A percentile compares a stretch with the other conserved stretches of the same genome.
Evolutionary conservation across 2,329 filamentous ascomycete genomes (phyloP).

Genomic region (Penicillium sp.): DNA sequence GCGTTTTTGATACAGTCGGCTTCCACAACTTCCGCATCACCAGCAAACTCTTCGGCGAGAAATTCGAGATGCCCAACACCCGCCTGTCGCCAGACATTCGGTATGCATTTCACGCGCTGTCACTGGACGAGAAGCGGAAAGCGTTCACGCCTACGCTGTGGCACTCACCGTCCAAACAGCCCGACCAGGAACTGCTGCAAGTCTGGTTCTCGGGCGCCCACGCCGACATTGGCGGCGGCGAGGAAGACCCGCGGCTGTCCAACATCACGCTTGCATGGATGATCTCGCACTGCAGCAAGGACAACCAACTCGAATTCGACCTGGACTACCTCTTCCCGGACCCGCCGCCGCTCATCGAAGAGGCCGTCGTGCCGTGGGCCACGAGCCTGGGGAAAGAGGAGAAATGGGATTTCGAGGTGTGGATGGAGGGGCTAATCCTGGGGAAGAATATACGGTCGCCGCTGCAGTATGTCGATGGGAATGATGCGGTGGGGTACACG

Average conservation of each 20-base stretch:
- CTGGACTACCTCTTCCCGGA: conserved; percentile 20
- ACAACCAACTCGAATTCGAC: conserved; percentile 21
- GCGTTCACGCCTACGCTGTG: conserved; percentile 41
- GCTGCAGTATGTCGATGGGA: conserved; percentile 15
- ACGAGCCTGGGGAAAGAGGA: conserved; percentile 15
- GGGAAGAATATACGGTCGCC: conserved; percentile 16
- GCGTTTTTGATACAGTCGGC: conserved; percentile 45
- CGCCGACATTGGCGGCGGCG: conserved; percentile 44
- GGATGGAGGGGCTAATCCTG: conserved; percentile 12
- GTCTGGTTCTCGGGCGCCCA: conserved; percentile 49
- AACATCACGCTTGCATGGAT: conserved; percentile 55
- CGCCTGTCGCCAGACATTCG: conserved; percentile 36
- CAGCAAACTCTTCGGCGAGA: conserved; percentile 16
- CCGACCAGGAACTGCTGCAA: conserved; percentile 41
- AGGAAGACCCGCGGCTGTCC: conserved; percentile 40
- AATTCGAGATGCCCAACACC: conserved; percentile 35
- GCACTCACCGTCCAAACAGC: conserved; percentile 40
- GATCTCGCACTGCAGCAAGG: conserved; percentile 44
- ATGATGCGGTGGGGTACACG: conserved; percentile 6
- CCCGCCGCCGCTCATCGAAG: conserved; percentile 11
- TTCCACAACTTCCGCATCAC: conserved; percentile 20
- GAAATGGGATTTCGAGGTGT: conserved; percentile 7
- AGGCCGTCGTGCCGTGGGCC: conserved; percentile 15
- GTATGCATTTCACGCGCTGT: conserved; percentile 44
- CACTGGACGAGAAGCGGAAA: conserved; percentile 40